Base-by-base conservation (phyloP, 148 eudicot species). In the Diospyros lotus region DNA sequence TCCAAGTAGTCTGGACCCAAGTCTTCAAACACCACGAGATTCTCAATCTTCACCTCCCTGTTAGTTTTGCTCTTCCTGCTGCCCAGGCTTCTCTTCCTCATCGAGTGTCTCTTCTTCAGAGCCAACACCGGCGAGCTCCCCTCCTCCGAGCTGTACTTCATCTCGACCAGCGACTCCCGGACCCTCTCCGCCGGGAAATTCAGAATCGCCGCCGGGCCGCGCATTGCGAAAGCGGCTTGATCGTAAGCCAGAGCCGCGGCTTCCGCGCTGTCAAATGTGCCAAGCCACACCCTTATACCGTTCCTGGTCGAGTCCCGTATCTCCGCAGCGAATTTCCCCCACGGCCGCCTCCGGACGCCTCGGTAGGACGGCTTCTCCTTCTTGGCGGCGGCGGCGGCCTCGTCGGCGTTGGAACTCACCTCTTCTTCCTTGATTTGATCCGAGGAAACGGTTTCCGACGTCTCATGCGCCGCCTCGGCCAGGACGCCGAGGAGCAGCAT, bases 311-410 rank as follows among this genome's bases (percentile, higher is more conserved):
- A 91, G 56, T 91, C 96, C 39, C 96, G 74, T 46, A 91, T 91
- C 65, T 91, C 97, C 1, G 93, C 97, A 0, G 97, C 93, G 56
- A 76, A 89, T 58, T 89, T 91, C 13, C 97, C 97, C 97, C 97
- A 91, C 0, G 97, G 97, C 56, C 97, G 79, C 68, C 58, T 75
- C 55, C 97, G 60, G 0, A 91, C 97, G 4, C 97, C 97, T 67
- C 97, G 74, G 14, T 75, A 91, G 0, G 92, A 63, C 28, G 28
- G 0, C 12, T 52, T 82, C 10, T 75, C 82, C 67, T 76, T 73
- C n/a, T 66, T 58, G 2, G 17, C 67, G 14, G 41, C 40, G 14
- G 41, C 40, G 18, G 9, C 69, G 0, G 92, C 28, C 28, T 28
- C 28, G 10, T 64, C 72, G 48, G 58, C 12, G 48, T 40, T 72